Evolutionary conservation across 495 filamentous ascomycete genomes (phyloP).

Genomic region (Symbiotaphrina buchneri): DNA sequence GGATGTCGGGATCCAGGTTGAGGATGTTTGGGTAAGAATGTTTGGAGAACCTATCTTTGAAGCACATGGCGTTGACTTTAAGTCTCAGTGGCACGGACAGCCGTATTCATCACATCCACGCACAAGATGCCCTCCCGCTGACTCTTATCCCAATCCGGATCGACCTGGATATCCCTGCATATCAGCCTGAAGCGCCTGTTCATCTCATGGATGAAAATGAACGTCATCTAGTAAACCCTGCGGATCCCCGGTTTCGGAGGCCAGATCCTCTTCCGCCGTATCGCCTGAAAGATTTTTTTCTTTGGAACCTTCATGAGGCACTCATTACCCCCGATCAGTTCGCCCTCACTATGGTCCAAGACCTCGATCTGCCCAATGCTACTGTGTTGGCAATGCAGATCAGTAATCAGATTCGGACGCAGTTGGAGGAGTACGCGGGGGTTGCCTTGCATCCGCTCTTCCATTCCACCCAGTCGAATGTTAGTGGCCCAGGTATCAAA

Average conservation of each 20-base stretch:
- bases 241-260: constrained; percentile 48
- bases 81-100: background rate
- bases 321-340: constrained; percentile 90
- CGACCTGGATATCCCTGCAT: constrained; percentile 72
- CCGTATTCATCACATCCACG: constrained; percentile 33
- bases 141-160: constrained; percentile 92
- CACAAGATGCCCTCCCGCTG: constrained; percentile 66
- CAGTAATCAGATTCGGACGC: constrained; percentile 79
- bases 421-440: constrained; percentile 89
- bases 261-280: constrained; percentile 62
- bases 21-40: constrained; percentile 20
- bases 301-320: constrained; percentile 95
- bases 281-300: constrained; percentile 75
- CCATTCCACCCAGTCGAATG: constrained; percentile 30
- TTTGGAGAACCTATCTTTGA: background rate
- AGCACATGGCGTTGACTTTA: background rate
- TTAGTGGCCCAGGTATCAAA: constrained; percentile 19
- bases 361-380: constrained; percentile 73
- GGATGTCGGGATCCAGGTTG: constrained; percentile 64
- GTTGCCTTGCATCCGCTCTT: constrained; percentile 87
- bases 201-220: constrained; percentile 36
- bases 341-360: constrained; percentile 71
- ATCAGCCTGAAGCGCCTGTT: constrained; percentile 50
- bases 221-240: constrained; percentile 37
- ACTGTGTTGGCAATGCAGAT: constrained; percentile 48